These are phyloP conservation scores for Suillus sp. DNA, from an alignment of 768 basidiomycete species.

Conservation along the genomic window DNA sequence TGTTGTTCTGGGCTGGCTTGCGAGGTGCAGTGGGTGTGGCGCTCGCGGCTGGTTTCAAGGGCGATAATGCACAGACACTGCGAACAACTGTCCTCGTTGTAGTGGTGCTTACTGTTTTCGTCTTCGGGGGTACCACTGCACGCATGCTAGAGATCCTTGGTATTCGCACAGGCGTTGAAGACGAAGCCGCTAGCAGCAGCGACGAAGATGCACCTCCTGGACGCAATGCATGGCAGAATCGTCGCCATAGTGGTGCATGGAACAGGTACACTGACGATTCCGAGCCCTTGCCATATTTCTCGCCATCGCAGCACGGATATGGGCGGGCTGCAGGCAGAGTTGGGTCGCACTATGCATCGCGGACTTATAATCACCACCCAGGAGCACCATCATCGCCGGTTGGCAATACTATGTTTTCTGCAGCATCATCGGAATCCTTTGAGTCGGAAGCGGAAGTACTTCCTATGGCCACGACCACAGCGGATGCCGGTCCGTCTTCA, in stretches of 20 bases:
- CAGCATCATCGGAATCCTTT: conserved; percentile 72
- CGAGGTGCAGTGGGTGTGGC: conserved; percentile 98
- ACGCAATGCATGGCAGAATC: conserved; percentile 38
- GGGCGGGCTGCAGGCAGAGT: conserved; percentile 45
- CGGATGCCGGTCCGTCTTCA: conserved; percentile 23
- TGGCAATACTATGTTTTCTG: conserved; percentile 53
- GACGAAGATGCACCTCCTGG: conserved; percentile 43
- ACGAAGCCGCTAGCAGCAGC: conserved; percentile 68
- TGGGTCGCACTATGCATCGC: conserved; percentile 57
- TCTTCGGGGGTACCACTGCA: conserved; percentile 97
- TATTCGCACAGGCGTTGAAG: conserved; percentile 92
- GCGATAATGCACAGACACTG: conserved; percentile 88
- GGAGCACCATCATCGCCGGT: conserved; percentile 27
- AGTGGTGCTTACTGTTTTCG: conserved; percentile 89
- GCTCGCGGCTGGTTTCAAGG: conserved; percentile 92
- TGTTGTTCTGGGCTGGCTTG: conserved; percentile 98
- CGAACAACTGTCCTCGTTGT: conserved; percentile 94
- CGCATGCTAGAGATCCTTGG: conserved; percentile 98
- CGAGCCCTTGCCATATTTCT: conserved; percentile 34
- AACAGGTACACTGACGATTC: conserved; percentile 48
- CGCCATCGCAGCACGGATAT: conserved; percentile 27
- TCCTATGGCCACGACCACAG: conserved; percentile 64
- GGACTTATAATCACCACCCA: conserved; percentile 65
- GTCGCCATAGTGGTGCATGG: conserved; percentile 42
- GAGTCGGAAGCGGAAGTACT: conserved; percentile 82